phyloP scores from a whole-genome alignment of 169 alveolate genomes.

The Perkinsus marinus region DNA sequence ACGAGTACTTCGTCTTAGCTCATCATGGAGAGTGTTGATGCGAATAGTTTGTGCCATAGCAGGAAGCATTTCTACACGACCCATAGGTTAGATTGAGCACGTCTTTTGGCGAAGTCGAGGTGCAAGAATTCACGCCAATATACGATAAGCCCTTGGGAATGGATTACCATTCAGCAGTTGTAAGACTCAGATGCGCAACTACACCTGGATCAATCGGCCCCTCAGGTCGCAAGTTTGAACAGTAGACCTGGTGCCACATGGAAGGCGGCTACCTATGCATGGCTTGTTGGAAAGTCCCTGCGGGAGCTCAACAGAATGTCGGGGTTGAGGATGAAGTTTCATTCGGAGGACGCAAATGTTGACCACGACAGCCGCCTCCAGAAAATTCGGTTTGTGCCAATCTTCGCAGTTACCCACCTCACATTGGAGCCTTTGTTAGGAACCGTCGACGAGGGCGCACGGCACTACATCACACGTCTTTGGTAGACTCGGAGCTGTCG shows the following conservation, averaged over 20 bases:
- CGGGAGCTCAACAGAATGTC: not conserved
- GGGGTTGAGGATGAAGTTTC: not conserved
- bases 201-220: not conserved
- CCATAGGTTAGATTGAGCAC: not conserved
- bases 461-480: not conserved
- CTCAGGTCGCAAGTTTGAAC: not conserved
- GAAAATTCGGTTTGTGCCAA: not conserved
- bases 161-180: not conserved
- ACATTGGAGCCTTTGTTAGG: not conserved
- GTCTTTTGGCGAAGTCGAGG: not conserved
- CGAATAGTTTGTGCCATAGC: not conserved
- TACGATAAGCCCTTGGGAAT: not conserved
- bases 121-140: not conserved
- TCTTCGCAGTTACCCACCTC: not conserved
- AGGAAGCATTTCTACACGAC: not conserved
- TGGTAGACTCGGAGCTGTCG: not conserved
- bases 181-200: not conserved
- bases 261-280: not conserved
- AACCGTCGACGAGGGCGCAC: not conserved
- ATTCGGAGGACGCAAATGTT: not conserved
- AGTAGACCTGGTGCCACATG: not conserved
- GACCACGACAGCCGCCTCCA: not conserved
- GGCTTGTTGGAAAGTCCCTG: not conserved
- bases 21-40: no score
- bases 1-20: no score